Base-by-base conservation (phyloP, 768 basidiomycete genomes). In the Hypholoma fasciculare region DNA sequence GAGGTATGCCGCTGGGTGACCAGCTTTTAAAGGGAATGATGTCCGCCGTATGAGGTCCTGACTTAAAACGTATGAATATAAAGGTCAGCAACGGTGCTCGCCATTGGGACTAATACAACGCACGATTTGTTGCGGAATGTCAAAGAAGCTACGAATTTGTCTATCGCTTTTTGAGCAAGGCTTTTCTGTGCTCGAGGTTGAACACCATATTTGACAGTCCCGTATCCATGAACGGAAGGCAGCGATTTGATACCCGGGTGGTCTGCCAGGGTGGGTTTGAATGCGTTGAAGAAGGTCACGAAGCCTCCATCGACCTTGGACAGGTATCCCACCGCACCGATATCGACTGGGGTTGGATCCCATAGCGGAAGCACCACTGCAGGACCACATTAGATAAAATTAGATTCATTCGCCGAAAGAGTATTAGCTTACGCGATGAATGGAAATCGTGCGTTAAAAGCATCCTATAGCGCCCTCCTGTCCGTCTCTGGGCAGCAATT, bases 291-390 rank as follows among this genome's bases (percentile, higher is more conserved):
- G 6, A 94, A 74, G n/a, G 86, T 87, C 55, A 91, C 72, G 63
- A 95, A 94, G 54, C 74, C 70, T 1, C 92, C 93, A 23, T 70
- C 68, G 2, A 88, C 83, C 63, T 85, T 91, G 19, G 74, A 78
- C 19, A 92, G 72, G 69, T 88, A 95, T 6, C 93, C 92, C 1
- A 94, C 86, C 2, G 86, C 85, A n/a, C 92, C 93, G 1, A 92
- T 72, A 6, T 76, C 69, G 0, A 94, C 80, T 2, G 68, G 79
- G 0, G 81, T 76, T 2, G 92, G 92, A 3, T 74, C 76, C 92
- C 91, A 95, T 7, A 93, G 74, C 9, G 92, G 87, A 17, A 88
- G 71, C 1, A 78, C 81, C 54, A 91, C 87, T 88, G 48, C 6
- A 34, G 9, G 40, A 47, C 37, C 44, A 38, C 52, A 43, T 39